phyloP scores from a whole-genome alignment of 1,284 basidiomycete genomes.

The Fomes fomentarius region DNA sequence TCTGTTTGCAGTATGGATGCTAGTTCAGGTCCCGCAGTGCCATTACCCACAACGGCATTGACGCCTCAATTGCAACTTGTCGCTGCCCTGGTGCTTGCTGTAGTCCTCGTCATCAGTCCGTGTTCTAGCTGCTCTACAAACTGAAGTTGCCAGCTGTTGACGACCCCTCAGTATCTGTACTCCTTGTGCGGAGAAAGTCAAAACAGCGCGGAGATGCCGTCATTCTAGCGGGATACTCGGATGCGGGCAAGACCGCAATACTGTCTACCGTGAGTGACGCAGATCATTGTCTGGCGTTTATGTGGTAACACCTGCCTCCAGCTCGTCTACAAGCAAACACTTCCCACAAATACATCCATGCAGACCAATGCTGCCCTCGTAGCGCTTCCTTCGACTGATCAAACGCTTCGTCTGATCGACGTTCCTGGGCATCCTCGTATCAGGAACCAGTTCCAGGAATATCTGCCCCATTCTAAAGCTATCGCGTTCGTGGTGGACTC shows the following conservation, averaged over 20 bases:
- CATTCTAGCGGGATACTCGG: constrained; percentile 68
- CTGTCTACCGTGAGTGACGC: constrained; percentile 49
- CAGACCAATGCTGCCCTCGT: constrained; percentile 65
- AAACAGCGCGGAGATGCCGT: constrained; percentile 56
- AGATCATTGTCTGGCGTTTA: background rate
- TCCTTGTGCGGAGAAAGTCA: constrained; percentile 48
- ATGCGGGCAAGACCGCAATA: constrained; percentile 79
- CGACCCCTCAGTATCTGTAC: constrained; percentile 33
- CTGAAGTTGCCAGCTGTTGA: constrained; percentile 1
- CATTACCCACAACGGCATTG: constrained; percentile 26
- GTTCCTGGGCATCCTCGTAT: constrained; percentile 81
- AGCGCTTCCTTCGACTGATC: constrained; percentile 40
- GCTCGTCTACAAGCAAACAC: constrained; percentile 64
- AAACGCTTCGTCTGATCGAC: constrained; percentile 61
- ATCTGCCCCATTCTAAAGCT: constrained; percentile 60
- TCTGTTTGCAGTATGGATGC: too few species aligned
- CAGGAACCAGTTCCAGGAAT: constrained; percentile 68
- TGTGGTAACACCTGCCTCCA: constrained; percentile 29
- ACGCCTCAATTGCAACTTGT: constrained; percentile 29
- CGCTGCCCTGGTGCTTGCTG: constrained; percentile 30
- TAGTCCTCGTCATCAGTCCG: constrained; percentile 31
- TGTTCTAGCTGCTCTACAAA: constrained; percentile 1
- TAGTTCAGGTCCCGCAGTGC: constrained; percentile 22
- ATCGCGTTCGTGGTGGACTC: constrained; percentile 79
- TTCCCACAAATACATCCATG: constrained; percentile 74